phyloP scores from a whole-genome alignment of 2,329 filamentous ascomycete genomes.

The Colletotrichum echinochloae region DNA sequence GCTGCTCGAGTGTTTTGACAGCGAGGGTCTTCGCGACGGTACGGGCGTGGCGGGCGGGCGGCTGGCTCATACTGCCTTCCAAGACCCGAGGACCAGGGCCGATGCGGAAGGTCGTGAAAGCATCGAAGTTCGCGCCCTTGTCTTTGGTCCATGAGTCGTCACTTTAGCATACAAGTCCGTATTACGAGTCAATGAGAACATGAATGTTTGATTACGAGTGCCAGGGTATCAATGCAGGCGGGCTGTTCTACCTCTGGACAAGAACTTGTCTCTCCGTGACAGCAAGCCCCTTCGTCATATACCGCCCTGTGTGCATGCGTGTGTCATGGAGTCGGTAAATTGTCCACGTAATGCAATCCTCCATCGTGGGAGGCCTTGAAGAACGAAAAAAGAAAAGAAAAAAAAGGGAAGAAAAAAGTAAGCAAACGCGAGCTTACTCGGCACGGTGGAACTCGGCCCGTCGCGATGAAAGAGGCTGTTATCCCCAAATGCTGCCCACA shows the following conservation, averaged over 20 bases:
- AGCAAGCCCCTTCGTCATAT: slow-evolving; percentile 17
- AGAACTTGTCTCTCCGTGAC: slow-evolving; percentile 8
- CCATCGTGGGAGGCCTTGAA: slow-evolving; percentile 9
- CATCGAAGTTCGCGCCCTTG: slow-evolving; percentile 88
- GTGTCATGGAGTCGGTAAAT: slow-evolving; percentile 12
- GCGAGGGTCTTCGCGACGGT: slow-evolving; percentile 63
- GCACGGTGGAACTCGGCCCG: slow-evolving; percentile 8
- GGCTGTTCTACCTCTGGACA: background rate
- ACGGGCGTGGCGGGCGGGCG: slow-evolving; percentile 64
- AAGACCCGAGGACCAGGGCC: slow-evolving; percentile 76
- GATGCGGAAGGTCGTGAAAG: slow-evolving; percentile 83
- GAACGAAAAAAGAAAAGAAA: too few relatives aligned
- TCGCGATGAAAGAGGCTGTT: slow-evolving; percentile 13
- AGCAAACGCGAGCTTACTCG: slow-evolving; percentile 24
- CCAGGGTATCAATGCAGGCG: slow-evolving; percentile 34
- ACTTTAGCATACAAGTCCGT: background rate
- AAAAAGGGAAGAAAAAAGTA: too few relatives aligned
- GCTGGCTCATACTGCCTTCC: slow-evolving; percentile 82
- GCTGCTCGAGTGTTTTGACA: slow-evolving; percentile 84
- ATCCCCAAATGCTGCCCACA: slow-evolving; percentile 8
- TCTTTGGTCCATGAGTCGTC: slow-evolving; percentile 73
- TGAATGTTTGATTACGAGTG: slow-evolving; percentile 31
- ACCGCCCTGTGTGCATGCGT: slow-evolving; percentile 9
- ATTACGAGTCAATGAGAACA: slow-evolving; percentile 28
- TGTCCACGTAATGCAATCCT: slow-evolving; percentile 19